Evolutionary conservation across 305 asterid genomes (phyloP).

Genomic region (Andrographis paniculata): DNA sequence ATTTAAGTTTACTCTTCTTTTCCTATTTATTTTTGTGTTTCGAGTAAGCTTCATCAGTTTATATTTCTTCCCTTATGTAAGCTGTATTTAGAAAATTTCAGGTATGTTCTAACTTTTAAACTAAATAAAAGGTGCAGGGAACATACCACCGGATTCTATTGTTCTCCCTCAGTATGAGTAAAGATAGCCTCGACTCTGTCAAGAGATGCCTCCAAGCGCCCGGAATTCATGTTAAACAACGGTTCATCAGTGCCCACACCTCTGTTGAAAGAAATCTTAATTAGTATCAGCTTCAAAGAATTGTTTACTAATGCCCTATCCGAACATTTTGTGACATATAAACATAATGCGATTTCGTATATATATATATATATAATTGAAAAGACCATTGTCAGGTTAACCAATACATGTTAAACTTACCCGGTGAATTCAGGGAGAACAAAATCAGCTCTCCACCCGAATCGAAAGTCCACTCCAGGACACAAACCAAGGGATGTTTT

Average conservation of each 20-base stretch:
- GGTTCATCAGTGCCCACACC: conserved; percentile 75
- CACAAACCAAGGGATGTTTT: conserved; percentile 81
- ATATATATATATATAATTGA: no score
- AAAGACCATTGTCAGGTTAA: no score
- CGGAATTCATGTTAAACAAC: conserved; percentile 83
- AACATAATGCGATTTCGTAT: no score
- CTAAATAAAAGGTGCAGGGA: conserved; percentile 12
- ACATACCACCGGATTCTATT: conserved; percentile 27
- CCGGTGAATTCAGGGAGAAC: conserved; percentile 89
- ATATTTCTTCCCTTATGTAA: no score
- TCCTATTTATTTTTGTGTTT: no score
- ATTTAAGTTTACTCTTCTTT: no score
- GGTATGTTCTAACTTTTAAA: background rate
- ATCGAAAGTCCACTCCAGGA: conserved; percentile 87
- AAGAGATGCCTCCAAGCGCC: conserved; percentile 79
- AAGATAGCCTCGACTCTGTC: conserved; percentile 91
- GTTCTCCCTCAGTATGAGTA: conserved; percentile 33
- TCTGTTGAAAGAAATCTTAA: conserved; percentile 26
- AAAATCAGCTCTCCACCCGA: conserved; percentile 95
- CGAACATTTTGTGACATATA: no score
- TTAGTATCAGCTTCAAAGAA: no score
- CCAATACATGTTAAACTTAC: no score
- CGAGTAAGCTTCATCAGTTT: no score
- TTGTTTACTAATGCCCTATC: no score
- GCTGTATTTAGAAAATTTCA: no score